Evolutionary conservation across 306 rosid genomes (phyloP), one percentile per base, ranked within the genome.

Genomic region (Lathyrus oleraceus): DNA sequence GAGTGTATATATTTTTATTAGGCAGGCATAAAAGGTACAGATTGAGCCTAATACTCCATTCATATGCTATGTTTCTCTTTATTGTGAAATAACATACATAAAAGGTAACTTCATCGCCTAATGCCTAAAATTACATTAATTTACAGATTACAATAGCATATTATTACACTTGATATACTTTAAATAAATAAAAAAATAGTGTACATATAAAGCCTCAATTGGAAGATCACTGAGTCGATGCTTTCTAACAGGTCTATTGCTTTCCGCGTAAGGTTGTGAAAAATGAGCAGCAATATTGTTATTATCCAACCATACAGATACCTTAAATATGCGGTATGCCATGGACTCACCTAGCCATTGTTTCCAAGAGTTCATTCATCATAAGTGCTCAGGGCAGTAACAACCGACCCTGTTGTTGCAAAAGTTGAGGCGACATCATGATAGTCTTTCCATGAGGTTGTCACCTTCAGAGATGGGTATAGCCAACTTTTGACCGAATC

Each of bases 381-480:
- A 28, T 52, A 88, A 45, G 80, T 76, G 78, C 96, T 94, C 76
- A 94, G 77, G 71, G 99, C 99, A 75, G 97, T 77, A 20, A 94
- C 87, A 69, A 89, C 95, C 28, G 99, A 91, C 13, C 99, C 96
- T 10, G 91, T 91, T 67, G 99, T 88, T 35, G 74, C 72, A 49
- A 94, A 79, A 27, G 97, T 87, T 28, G 91, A 83, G 23, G 89
- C 71, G 23, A 94, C 78, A 70, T 94, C 99, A 4, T 91, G 96
- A 72, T 84, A 75, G 43, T 91, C 96, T 88, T 91, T 94, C 99
- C 94, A 94, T 40, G 99, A 84, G 76, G 97, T 83, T 51, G 88
- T 84, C 63, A 89, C 78, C 81, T 86, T 87, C 67, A 94, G 84
- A 75, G 91, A 91, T 14, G 97, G 96, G 84, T 91, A 88, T 59